These are phyloP conservation scores for Suhomyces choctaworum DNA, from an alignment of 1,139 yeast genomes.

Conservation along the genomic window DNA sequence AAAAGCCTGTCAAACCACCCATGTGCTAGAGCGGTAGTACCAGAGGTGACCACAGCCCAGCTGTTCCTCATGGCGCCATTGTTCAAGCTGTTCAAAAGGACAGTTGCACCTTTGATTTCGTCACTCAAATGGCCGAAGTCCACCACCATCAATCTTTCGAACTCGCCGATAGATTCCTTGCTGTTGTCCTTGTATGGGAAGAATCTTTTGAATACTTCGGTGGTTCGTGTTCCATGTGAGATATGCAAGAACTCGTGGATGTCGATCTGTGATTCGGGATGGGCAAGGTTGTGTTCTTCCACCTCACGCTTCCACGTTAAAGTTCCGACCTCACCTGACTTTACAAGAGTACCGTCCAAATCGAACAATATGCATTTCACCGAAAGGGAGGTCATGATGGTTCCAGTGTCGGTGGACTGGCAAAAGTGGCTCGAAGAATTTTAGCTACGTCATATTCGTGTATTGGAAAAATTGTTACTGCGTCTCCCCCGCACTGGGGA, in stretches of 20 bases:
- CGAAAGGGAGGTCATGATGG: constrained; percentile 1
- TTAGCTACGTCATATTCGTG: too few relatives aligned
- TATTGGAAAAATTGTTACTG: too few relatives aligned
- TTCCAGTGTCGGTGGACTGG: not conserved
- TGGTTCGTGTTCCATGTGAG: constrained; percentile 23
- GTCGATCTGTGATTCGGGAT: constrained; percentile 14
- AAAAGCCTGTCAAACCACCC: constrained; percentile 22
- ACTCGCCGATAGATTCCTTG: constrained; percentile 15
- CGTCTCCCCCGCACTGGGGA: too few relatives aligned
- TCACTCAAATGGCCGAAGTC: constrained; percentile 22
- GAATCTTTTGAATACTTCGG: constrained; percentile 16
- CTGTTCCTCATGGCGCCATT: constrained; percentile 6
- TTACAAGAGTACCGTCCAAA: constrained; percentile 26
- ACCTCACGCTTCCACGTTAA: constrained; percentile 21
- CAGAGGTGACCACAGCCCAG: constrained; percentile 27
- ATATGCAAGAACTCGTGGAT: constrained; percentile 15
- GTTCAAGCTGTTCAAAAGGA: constrained; percentile 16
- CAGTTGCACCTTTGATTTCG: constrained; percentile 18
- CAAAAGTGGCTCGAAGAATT: too few relatives aligned
- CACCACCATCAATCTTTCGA: constrained; percentile 19
- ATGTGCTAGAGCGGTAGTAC: constrained; percentile 20
- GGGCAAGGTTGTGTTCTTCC: constrained; percentile 17
- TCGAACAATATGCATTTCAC: constrained; percentile 17
- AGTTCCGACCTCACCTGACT: constrained; percentile 23
- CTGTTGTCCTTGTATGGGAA: constrained; percentile 18